Evolutionary conservation across 331 rosid genomes (phyloP), one percentile per base, ranked within the genome.

Genomic region (Arachis monticola): DNA sequence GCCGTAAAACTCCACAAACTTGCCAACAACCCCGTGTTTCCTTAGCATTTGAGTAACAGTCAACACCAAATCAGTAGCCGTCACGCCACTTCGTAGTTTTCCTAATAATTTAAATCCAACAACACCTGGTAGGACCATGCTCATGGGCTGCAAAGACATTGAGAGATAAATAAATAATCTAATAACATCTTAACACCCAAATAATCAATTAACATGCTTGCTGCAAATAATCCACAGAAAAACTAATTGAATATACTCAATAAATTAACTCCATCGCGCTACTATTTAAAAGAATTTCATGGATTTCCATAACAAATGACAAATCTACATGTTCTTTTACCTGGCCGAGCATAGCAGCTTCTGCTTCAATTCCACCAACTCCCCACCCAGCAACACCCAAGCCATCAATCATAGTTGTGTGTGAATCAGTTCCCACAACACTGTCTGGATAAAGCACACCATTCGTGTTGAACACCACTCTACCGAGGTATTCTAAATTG

Each of bases 381-480:
- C 97, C 97, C 97, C 96, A 91, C 41, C 97, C 97, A 80, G 97
- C 97, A 72, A 91, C 97, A 76, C 97, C 97, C 81, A 91, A 77
- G 69, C 97, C 97, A 72, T 91, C 97, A 38, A 91, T 91, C 97
- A 91, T 91, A 38, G 97, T 91, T 60, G 96, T 91, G 79, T 91
- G 97, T 30, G 97, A 91, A 74, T 91, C 97, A 17, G 96, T 91
- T 77, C 97, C 97, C 1, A 91, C 97, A 76, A 91, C 97, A 41
- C 97, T 91, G 64, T 91, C 97, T 35, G 93, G 97, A 69, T 91
- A 91, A 68, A 91, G 93, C 78, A 91, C 57, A 51, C 93, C 96
- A 13, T 82, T 74, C 62, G 93, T 86, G 87, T 87, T 87, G 90
- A 91, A 87, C 63, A 91, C 97, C 32, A 91, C 96, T 83, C 97